phyloP scores from a whole-genome alignment of 2,329 filamentous ascomycete genomes.

The Penicillium sp. region DNA sequence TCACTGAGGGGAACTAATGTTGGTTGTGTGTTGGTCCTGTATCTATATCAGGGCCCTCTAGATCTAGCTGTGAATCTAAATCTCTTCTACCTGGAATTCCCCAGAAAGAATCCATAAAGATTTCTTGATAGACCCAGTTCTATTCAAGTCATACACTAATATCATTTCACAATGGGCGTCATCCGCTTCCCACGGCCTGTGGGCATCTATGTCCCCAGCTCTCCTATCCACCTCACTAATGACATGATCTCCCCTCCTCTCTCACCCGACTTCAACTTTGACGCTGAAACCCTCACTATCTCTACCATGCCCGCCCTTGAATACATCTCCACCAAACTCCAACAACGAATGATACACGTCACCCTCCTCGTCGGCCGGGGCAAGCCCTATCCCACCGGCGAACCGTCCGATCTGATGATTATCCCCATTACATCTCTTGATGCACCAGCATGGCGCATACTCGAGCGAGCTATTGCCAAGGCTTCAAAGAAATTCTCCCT shows the following conservation, averaged over 20 bases:
- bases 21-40: not conserved
- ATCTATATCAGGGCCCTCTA: slow-evolving; percentile 16
- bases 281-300: slow-evolving; percentile 34
- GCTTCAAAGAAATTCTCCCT: slow-evolving; percentile 37
- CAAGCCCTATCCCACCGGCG: slow-evolving; percentile 37
- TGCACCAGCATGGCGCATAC: slow-evolving; percentile 25
- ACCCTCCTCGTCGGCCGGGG: slow-evolving; percentile 40
- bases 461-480: slow-evolving; percentile 35
- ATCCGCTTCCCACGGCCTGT: slow-evolving; percentile 34
- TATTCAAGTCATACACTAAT: not conserved
- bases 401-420: slow-evolving; percentile 36
- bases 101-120: not conserved
- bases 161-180: slow-evolving; percentile 28
- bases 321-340: slow-evolving; percentile 40
- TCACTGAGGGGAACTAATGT: slow-evolving; percentile 13
- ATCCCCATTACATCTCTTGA: slow-evolving; percentile 36
- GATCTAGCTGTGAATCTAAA: not conserved
- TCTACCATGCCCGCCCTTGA: slow-evolving; percentile 39
- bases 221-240: slow-evolving; percentile 34
- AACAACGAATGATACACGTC: slow-evolving; percentile 37
- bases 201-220: slow-evolving; percentile 34
- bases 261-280: slow-evolving; percentile 36
- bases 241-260: slow-evolving; percentile 42
- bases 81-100: slow-evolving; percentile 1
- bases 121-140: not conserved